These are phyloP conservation scores for Diaporthe sp. DNA, from an alignment of 2,329 filamentous ascomycete species.

Conservation along the genomic window DNA sequence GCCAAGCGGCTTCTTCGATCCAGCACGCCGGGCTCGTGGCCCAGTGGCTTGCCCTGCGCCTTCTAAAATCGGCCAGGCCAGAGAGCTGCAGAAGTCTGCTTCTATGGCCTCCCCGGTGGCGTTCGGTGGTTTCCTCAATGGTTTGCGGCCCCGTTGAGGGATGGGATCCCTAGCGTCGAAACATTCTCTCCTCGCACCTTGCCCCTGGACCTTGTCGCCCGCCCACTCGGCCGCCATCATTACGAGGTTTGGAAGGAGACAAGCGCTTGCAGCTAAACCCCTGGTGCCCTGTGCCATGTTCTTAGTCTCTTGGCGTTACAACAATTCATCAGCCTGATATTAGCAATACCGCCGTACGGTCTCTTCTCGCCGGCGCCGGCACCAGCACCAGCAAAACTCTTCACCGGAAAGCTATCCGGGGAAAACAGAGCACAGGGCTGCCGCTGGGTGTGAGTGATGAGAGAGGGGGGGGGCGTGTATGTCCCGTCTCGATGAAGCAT, in stretches of 20 bases:
- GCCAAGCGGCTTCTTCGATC: slow-evolving; percentile 11
- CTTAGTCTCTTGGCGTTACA: slow-evolving; percentile 39
- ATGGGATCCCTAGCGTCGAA: slow-evolving; percentile 29
- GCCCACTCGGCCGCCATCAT: slow-evolving; percentile 8
- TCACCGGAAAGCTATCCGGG: not conserved
- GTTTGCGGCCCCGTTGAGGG: slow-evolving; percentile 15
- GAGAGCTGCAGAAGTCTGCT: not conserved
- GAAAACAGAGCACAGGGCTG: not conserved
- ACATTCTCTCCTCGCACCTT: slow-evolving; percentile 12
- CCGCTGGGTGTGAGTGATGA: not conserved
- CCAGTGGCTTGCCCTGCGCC: slow-evolving; percentile 29
- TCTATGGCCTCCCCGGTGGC: slow-evolving; percentile 18
- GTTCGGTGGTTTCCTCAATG: slow-evolving; percentile 29
- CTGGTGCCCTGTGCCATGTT: slow-evolving; percentile 35
- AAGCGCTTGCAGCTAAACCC: slow-evolving; percentile 16
- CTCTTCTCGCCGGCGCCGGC: slow-evolving; percentile 1
- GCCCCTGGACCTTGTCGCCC: slow-evolving; percentile 17
- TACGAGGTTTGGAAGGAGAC: slow-evolving; percentile 35
- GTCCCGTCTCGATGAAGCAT: slow-evolving; percentile 6
- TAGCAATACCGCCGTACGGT: slow-evolving; percentile 20
- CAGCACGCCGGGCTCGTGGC: slow-evolving; percentile 20
- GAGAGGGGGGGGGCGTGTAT: not conserved
- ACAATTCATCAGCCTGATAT: slow-evolving; percentile 17
- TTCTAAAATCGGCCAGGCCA: slow-evolving; percentile 16
- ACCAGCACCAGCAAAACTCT: slow-evolving; percentile 6